Evolutionary conservation across 345 rosid genomes (phyloP).

Genomic region (Fremontodendron californicum): DNA sequence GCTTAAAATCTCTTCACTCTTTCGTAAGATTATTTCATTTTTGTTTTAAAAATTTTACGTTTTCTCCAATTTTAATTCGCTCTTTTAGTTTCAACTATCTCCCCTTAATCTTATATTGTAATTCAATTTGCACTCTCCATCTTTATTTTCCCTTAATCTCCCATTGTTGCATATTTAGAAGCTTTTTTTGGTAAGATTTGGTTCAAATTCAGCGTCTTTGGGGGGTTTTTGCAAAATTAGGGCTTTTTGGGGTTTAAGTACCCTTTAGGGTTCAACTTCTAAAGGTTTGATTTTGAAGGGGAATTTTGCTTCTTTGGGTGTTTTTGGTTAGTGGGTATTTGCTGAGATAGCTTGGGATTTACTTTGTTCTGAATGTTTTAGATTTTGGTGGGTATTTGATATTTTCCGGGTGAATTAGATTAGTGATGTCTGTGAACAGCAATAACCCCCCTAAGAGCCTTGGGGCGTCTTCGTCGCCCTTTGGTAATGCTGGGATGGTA

Average conservation of each 20-base stretch:
- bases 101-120: not conserved
- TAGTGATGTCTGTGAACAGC: constrained; percentile 38
- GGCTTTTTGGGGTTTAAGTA: not conserved
- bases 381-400: not conserved
- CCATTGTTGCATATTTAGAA: not conserved
- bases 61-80: not conserved
- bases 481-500: not conserved
- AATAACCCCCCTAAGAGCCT: not conserved
- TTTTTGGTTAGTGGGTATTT: not conserved
- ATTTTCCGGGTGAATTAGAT: not conserved
- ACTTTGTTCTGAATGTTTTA: not conserved
- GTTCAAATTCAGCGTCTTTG: not conserved
- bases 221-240: not conserved
- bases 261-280: not conserved
- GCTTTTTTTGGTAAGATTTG: not conserved
- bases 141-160: not conserved
- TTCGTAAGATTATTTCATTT: not conserved
- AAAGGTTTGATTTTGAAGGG: not conserved
- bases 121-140: not conserved
- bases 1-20: not conserved
- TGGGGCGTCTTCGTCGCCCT: not conserved
- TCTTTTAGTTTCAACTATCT: not conserved
- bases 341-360: not conserved
- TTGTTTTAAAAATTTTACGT: not conserved
- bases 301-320: not conserved